Conservation (phyloP, 257 asterid species). For the Ligustrum vulgare region DNA sequence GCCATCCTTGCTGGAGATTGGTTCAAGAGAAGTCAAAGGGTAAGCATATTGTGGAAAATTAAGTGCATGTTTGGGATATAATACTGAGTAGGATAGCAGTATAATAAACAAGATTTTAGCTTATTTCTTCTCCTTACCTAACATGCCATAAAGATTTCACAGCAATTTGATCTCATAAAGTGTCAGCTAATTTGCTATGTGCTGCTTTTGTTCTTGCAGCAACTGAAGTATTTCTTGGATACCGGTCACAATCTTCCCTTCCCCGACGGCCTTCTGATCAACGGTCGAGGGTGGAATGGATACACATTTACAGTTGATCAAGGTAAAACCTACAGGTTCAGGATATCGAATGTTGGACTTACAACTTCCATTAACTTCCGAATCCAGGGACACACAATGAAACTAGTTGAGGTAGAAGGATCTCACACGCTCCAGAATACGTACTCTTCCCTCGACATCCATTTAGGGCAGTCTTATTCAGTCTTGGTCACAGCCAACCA, state of each 20-base stretch:
- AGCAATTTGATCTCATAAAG: neutral
- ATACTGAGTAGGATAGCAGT: no score
- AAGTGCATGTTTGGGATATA: neutral
- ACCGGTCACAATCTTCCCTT: slow-evolving; percentile 78
- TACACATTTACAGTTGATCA: slow-evolving; percentile 76
- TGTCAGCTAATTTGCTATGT: neutral
- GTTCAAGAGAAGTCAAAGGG: slow-evolving; percentile 82
- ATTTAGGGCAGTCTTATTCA: slow-evolving; percentile 86
- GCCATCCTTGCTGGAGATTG: slow-evolving; percentile 85
- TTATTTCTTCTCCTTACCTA: no score
- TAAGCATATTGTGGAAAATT: slow-evolving; percentile 29
- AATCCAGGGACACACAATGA: slow-evolving; percentile 86
- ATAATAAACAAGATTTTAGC: no score
- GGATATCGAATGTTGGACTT: slow-evolving; percentile 85
- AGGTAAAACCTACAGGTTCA: slow-evolving; percentile 92
- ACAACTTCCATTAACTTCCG: slow-evolving; percentile 79
- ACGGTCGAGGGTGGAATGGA: slow-evolving; percentile 95
- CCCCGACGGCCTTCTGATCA: slow-evolving; percentile 93
- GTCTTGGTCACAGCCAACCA: slow-evolving; percentile 86
- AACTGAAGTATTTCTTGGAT: slow-evolving; percentile 68
- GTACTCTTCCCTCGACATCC: slow-evolving; percentile 75
- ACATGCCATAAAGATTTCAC: neutral
- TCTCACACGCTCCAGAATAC: slow-evolving; percentile 83
- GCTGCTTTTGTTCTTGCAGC: slow-evolving; percentile 45
- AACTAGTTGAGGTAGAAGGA: slow-evolving; percentile 93